Percentiles rank a stretch among this genome's conserved stretches.
Evolutionary conservation across 2,329 filamentous ascomycete species (phyloP).

Genomic region (Ophiostoma triangulosporum): DNA sequence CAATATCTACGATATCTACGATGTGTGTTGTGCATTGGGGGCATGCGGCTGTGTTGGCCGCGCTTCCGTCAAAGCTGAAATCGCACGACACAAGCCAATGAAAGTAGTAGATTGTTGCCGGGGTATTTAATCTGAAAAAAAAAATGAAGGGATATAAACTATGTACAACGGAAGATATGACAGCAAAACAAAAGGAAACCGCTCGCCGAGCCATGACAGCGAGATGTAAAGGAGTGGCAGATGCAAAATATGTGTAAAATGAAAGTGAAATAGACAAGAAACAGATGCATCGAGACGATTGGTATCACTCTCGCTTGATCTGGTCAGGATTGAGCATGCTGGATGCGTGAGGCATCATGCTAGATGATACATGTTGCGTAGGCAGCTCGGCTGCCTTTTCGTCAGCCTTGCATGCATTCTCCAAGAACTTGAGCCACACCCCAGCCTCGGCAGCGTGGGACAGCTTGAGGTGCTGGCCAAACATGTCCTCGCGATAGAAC

Average conservation of each 20-base stretch:
- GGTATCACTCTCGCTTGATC: background rate
- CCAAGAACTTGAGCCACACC: slow-evolving; percentile 15
- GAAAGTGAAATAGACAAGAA: background rate
- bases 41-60: no score
- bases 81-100: no score
- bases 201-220: background rate
- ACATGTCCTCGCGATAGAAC: slow-evolving; percentile 15
- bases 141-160: slow-evolving; percentile 1
- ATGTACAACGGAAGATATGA: background rate
- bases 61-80: no score
- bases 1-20: no score
- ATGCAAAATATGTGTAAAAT: background rate
- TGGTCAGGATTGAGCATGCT: background rate
- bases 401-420: slow-evolving; percentile 13
- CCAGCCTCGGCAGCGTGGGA: slow-evolving; percentile 14
- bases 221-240: background rate
- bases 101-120: background rate
- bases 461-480: slow-evolving; percentile 15
- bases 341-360: background rate
- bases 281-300: no score
- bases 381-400: slow-evolving; percentile 8
- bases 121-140: background rate
- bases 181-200: background rate
- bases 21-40: no score
- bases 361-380: background rate